phyloP scores from a whole-genome alignment of 306 rosid genomes.

The Vigna hirtella region DNA sequence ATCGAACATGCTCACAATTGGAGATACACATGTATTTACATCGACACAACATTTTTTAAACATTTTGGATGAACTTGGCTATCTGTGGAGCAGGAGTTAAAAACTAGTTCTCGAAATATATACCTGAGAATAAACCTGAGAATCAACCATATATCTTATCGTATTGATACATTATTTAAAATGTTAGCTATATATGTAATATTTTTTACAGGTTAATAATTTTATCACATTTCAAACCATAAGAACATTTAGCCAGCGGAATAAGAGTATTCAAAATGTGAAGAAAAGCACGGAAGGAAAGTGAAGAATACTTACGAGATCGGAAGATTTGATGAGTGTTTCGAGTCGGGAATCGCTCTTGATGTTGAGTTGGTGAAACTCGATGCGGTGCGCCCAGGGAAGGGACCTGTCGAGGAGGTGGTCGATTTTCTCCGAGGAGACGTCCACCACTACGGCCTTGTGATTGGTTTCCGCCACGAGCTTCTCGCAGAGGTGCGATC shows the following conservation, averaged over 20 bases:
- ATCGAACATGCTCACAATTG: not conserved
- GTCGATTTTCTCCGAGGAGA: slow-evolving; percentile 75
- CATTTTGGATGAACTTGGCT: too few species aligned
- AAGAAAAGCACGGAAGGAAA: not conserved
- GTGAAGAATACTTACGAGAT: slow-evolving; percentile 62
- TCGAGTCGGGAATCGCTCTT: slow-evolving; percentile 86
- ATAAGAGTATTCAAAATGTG: not conserved
- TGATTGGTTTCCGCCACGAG: slow-evolving; percentile 75
- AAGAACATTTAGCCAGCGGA: not conserved
- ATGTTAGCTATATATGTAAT: not conserved
- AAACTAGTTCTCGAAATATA: not conserved
- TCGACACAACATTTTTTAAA: not conserved
- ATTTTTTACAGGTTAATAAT: not conserved
- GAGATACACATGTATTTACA: not conserved
- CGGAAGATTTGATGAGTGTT: slow-evolving; percentile 75
- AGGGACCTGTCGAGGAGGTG: slow-evolving; percentile 63
- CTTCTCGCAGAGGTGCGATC: slow-evolving; percentile 89
- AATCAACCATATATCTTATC: too few species aligned
- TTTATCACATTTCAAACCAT: not conserved
- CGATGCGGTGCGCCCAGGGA: slow-evolving; percentile 77
- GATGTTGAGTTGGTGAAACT: slow-evolving; percentile 88
- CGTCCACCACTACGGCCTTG: slow-evolving; percentile 72
- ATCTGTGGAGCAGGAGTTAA: too few species aligned
- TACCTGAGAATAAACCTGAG: too few species aligned
- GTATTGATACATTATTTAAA: not conserved